A percentile compares a stretch with the other conserved stretches of the same genome.
phyloP scores from a whole-genome alignment of 495 filamentous ascomycete species.

The Penicillium longicatenatum region DNA sequence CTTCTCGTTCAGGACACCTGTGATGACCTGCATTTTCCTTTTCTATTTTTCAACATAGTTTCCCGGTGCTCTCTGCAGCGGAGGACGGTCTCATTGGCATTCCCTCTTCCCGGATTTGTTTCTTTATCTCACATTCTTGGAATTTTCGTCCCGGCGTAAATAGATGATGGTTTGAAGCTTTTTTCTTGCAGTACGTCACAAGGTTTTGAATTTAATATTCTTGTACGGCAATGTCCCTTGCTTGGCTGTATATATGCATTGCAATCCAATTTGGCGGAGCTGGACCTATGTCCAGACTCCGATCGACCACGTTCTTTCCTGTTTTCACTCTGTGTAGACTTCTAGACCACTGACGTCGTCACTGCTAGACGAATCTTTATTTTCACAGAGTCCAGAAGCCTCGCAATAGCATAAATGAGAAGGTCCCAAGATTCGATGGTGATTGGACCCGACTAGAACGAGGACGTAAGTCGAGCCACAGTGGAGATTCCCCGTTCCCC shows the following conservation, averaged over 20 bases:
- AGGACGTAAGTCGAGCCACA: conserved; percentile 4
- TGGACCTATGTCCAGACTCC: not conserved
- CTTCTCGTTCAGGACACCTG: conserved; percentile 12
- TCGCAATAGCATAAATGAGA: not conserved
- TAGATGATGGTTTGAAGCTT: conserved; percentile 26
- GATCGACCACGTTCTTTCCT: not conserved
- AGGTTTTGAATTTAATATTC: conserved; percentile 19
- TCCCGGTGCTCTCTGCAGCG: conserved; percentile 18
- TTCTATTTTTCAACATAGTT: conserved; percentile 14
- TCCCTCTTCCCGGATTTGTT: conserved; percentile 3
- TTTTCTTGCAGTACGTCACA: conserved; percentile 1
- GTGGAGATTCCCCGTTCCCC: not conserved
- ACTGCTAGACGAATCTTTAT: not conserved
- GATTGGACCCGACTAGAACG: not conserved
- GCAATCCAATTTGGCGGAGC: not conserved
- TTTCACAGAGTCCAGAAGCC: not conserved
- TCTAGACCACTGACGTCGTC: not conserved
- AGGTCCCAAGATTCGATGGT: not conserved
- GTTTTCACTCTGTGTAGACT: not conserved
- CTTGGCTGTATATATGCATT: conserved; percentile 13
- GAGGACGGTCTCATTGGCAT: conserved; percentile 8
- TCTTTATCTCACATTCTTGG: conserved; percentile 21
- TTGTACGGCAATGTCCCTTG: not conserved
- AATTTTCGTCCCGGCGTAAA: conserved; percentile 27
- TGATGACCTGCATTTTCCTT: conserved; percentile 36